A percentile compares a stretch with the other conserved stretches of the same genome.
phyloP scores from a whole-genome alignment of 2,329 filamentous ascomycete genomes.

The Zasmidium angulare region DNA sequence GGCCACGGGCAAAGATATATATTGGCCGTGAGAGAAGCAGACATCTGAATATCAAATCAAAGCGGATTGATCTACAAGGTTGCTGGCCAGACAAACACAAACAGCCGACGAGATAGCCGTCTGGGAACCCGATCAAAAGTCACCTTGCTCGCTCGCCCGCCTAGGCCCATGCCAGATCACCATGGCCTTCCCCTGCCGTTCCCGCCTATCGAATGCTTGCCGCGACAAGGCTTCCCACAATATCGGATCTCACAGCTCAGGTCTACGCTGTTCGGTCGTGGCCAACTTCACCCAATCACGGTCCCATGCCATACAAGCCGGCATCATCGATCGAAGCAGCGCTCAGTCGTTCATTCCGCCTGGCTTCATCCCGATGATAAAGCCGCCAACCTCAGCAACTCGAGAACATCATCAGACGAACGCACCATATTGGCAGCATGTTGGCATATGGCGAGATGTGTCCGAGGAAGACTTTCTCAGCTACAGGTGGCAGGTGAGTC shows the following conservation, averaged over 20 bases:
- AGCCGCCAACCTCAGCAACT: neutral
- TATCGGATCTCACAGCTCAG: neutral
- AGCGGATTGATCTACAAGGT: neutral
- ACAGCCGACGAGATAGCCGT: neutral
- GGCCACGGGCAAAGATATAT: neutral
- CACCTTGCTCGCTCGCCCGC: neutral
- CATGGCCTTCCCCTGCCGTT: neutral
- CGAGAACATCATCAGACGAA: neutral
- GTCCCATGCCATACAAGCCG: neutral
- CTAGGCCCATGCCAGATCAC: neutral
- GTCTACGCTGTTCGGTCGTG: neutral
- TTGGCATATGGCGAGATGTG: constrained; percentile 48
- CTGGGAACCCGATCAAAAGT: neutral
- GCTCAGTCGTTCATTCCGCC: neutral
- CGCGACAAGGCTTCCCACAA: neutral
- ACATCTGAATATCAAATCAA: neutral
- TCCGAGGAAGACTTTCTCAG: constrained; percentile 51
- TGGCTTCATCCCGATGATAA: neutral
- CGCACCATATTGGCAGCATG: constrained; percentile 21
- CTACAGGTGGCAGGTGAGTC: constrained; percentile 56
- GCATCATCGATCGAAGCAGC: neutral
- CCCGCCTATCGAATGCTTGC: neutral
- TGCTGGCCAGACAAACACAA: neutral
- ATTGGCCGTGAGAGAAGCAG: neutral
- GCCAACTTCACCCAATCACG: neutral